Evolutionary conservation across 139 green algal species (phyloP).

Genomic region (Picochlorum sp.): DNA sequence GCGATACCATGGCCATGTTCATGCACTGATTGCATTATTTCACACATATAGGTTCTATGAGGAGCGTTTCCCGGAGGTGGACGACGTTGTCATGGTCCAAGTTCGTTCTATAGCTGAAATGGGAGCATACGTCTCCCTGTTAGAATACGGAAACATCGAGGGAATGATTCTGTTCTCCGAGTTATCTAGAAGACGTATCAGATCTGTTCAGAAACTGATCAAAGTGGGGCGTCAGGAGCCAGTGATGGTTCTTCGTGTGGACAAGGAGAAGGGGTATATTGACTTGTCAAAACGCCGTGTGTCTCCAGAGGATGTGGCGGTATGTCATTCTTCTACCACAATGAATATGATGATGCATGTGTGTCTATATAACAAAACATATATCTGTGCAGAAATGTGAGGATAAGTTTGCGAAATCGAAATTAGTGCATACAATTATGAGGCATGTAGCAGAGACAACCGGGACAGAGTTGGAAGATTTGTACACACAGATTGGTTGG

Average conservation of each 20-base stretch:
- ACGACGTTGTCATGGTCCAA: slow-evolving; percentile 97
- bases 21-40: slow-evolving; percentile 9
- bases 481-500: slow-evolving; percentile 87
- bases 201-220: slow-evolving; percentile 98
- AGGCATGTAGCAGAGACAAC: slow-evolving; percentile 92
- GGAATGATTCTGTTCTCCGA: slow-evolving; percentile 99
- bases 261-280: slow-evolving; percentile 99
- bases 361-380: no score
- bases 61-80: slow-evolving; percentile 88
- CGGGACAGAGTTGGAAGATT: slow-evolving; percentile 52
- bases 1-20: neutral
- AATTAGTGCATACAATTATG: slow-evolving; percentile 99
- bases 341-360: no score
- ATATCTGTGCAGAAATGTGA: slow-evolving; percentile 58
- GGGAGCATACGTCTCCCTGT: slow-evolving; percentile 93
- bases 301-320: slow-evolving; percentile 79
- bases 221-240: slow-evolving; percentile 96
- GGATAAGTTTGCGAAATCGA: slow-evolving; percentile 92
- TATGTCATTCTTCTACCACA: neutral
- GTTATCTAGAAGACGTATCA: slow-evolving; percentile 93
- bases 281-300: slow-evolving; percentile 98
- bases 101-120: slow-evolving; percentile 94
- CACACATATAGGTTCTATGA: slow-evolving; percentile 86
- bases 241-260: slow-evolving; percentile 99
- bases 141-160: slow-evolving; percentile 89